Conservation (phyloP, 768 basidiomycete genomes). For the Trametes maxima region DNA sequence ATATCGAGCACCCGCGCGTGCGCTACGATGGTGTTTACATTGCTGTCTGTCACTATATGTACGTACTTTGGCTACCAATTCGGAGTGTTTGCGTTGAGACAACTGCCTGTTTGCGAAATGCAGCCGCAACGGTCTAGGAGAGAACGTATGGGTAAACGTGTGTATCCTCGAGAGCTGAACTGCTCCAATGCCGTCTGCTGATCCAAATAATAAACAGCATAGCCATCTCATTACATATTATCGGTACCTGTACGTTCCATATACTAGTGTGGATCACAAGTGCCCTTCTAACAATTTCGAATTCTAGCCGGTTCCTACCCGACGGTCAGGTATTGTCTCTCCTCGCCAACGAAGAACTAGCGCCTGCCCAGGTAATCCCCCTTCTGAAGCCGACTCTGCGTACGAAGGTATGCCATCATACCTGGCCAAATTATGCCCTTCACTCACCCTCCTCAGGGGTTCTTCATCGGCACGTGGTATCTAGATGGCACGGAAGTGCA, state of each 20-base stretch:
- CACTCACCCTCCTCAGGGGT: constrained; percentile 50
- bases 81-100: constrained; percentile 1
- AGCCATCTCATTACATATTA: constrained; percentile 91
- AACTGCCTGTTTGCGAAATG: background rate
- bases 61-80: constrained; percentile 33
- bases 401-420: constrained; percentile 58
- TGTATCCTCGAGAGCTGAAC: constrained; percentile 30
- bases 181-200: constrained; percentile 3
- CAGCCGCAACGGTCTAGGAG: constrained; percentile 76
- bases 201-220: constrained; percentile 46
- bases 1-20: constrained; percentile 82
- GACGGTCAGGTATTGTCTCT: constrained; percentile 86
- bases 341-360: constrained; percentile 75
- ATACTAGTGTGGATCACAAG: background rate
- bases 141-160: constrained; percentile 88
- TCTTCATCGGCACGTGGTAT: constrained; percentile 71
- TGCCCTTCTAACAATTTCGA: constrained; percentile 2
- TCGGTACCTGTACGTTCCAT: constrained; percentile 71
- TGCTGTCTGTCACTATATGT: constrained; percentile 88
- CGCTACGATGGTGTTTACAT: constrained; percentile 91
- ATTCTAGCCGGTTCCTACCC: constrained; percentile 77
- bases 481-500: constrained; percentile 63
- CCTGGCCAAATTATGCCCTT: background rate
- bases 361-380: constrained; percentile 73
- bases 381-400: constrained; percentile 74